Evolutionary conservation across 179 eudicot genomes (phyloP), one percentile per base, ranked within the genome.

Genomic region (Drosera spatulata): DNA sequence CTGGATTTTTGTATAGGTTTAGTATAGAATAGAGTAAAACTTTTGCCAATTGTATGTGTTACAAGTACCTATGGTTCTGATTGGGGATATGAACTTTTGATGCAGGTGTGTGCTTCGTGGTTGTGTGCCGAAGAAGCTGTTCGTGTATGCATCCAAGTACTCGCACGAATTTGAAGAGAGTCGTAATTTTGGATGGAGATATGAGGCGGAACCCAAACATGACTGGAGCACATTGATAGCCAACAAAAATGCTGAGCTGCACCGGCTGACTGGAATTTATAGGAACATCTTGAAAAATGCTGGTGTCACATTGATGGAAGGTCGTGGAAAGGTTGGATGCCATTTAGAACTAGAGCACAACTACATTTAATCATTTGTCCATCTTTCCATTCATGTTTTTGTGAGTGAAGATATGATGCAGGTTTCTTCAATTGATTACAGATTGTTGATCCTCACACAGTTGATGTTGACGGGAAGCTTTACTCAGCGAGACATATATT

Each of bases 171-270:
- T 93, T 73, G 95, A 93, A 52, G 97, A 93, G 77, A 93, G 99
- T 67, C 64, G 68, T 70, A 97, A 94, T 49, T 93, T 84, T 74
- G 99, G 99, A 66, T 93, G 99, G 99, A 86, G 58, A 13, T 93
- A 84, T 79, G 95, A 85, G 63, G 61, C 85, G 44, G 95, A 86
- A 66, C 99, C 99, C 39, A 75, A 75, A 79, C 99, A 93, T 76
- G 97, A 89, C 58, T 93, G 99, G 97, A 81, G 80, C 80, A 89
- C 88, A 55, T 44, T 93, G 79, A 89, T 93, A 65, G 99, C 99
- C 58, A 93, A 89, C 75, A 93, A 93, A 75, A 93, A 93, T 77
- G 97, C 97, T 41, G 99, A 89, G 69, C 76, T 93, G 72, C 95
- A 89, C 61, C 88, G 99, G 50, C 85, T 93, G 7, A 86, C 85